Conservation (phyloP, 2,329 filamentous ascomycete species). For the Cladophialophora chaetospira region DNA sequence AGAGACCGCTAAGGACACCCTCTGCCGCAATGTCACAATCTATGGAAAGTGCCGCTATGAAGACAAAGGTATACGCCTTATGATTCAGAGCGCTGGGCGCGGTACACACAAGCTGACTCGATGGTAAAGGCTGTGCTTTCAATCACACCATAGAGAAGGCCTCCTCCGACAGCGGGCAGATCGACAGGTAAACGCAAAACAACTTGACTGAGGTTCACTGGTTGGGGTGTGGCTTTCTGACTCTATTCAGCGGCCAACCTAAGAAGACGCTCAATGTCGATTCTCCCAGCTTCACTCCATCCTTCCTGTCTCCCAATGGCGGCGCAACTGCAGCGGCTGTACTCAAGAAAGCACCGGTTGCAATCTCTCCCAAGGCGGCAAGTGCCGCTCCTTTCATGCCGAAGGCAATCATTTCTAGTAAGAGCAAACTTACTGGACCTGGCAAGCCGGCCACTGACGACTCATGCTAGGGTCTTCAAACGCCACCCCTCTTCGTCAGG, state of each 20-base stretch:
- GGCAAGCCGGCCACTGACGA: conserved; percentile 9
- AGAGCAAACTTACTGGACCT: conserved; percentile 15
- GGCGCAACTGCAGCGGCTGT: conserved; percentile 19
- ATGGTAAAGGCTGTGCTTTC: conserved; percentile 69
- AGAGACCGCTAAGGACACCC: conserved; percentile 82
- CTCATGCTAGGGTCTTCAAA: conserved; percentile 41
- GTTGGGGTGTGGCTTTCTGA: background rate
- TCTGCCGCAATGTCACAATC: conserved; percentile 89
- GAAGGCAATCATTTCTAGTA: conserved; percentile 45
- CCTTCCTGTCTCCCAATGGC: conserved; percentile 53
- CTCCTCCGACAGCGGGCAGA: conserved; percentile 42
- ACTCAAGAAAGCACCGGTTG: conserved; percentile 24
- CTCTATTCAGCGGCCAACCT: conserved; percentile 14
- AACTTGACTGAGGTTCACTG: background rate
- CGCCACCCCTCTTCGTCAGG: conserved; percentile 45
- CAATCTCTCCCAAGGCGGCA: conserved; percentile 84
- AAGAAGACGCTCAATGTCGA: conserved; percentile 76
- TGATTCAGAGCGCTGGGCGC: no score
- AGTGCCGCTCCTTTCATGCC: conserved; percentile 68
- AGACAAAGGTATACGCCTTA: conserved; percentile 64
- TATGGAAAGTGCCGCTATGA: conserved; percentile 92
- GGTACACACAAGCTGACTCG: conserved; percentile 12
- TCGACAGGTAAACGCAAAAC: conserved; percentile 38
- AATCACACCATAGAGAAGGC: conserved; percentile 62
- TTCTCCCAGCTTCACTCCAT: conserved; percentile 89